A percentile compares a stretch with the other conserved stretches of the same genome.
Conservation (phyloP, 176 grass and related monocot genomes). For the Tuctoria greenei region DNA sequence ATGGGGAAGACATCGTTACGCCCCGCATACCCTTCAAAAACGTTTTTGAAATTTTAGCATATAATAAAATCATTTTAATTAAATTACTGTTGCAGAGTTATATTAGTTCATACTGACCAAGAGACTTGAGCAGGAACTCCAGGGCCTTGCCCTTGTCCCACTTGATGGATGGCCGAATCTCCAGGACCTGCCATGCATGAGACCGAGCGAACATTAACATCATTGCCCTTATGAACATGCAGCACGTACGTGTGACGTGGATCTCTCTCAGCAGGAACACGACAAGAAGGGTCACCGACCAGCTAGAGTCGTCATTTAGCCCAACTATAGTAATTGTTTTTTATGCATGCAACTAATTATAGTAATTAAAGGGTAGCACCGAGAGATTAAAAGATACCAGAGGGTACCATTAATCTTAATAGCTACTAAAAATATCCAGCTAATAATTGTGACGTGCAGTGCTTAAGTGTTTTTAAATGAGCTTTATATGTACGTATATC, state of each 20-base stretch:
- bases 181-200: conserved; percentile 54
- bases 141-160: conserved; percentile 94
- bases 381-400: neutral
- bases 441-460: neutral
- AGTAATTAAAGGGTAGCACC: too few relatives aligned
- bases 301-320: neutral
- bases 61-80: neutral
- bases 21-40: conserved; percentile 54
- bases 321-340: neutral
- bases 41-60: neutral
- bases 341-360: too few relatives aligned
- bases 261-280: neutral
- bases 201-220: conserved; percentile 2
- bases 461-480: neutral
- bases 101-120: conserved; percentile 47
- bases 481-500: neutral
- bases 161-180: conserved; percentile 78
- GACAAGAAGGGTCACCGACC: conserved; percentile 19
- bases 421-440: neutral
- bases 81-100: neutral
- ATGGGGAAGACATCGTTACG: conserved; percentile 59
- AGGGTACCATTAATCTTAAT: neutral
- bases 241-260: neutral
- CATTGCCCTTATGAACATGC: neutral
- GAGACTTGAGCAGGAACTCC: conserved; percentile 66